These are phyloP conservation scores for Mucor plumbeus DNA, from an alignment of 371 early-diverging fungal genomes.

Conservation along the genomic window DNA sequence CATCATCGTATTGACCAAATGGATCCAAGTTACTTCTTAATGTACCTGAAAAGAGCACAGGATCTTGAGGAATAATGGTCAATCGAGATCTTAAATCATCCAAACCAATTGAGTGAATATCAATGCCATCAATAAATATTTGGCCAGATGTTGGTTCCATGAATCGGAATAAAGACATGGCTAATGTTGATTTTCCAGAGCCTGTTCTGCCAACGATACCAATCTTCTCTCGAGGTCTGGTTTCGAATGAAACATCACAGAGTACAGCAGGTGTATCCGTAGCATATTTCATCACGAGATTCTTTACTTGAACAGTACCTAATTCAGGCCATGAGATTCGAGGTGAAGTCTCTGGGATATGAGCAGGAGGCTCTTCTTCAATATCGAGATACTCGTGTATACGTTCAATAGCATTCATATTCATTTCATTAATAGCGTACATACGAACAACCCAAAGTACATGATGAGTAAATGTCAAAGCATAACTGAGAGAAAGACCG, in stretches of 20 bases:
- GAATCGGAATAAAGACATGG: constrained; percentile 74
- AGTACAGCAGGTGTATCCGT: constrained; percentile 72
- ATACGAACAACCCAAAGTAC: constrained; percentile 83
- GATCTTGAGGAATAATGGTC: constrained; percentile 77
- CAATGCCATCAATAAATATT: constrained; percentile 75
- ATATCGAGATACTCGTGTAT: constrained; percentile 74
- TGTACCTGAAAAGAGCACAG: constrained; percentile 80
- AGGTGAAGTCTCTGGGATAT: constrained; percentile 51
- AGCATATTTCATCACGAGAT: constrained; percentile 71
- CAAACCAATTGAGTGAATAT: constrained; percentile 68
- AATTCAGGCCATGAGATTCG: constrained; percentile 74
- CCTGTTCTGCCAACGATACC: constrained; percentile 66
- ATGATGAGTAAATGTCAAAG: constrained; percentile 68
- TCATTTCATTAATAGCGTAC: constrained; percentile 84
- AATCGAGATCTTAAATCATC: constrained; percentile 64
- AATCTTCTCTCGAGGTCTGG: constrained; percentile 59
- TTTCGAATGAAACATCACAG: constrained; percentile 64
- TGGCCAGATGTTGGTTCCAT: constrained; percentile 67
- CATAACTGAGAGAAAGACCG: constrained; percentile 80
- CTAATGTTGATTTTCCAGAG: constrained; percentile 72
- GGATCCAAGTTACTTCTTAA: constrained; percentile 82
- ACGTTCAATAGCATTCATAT: constrained; percentile 86
- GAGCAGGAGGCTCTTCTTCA: constrained; percentile 71
- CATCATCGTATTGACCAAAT: constrained; percentile 70
- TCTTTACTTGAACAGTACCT: constrained; percentile 68